These are phyloP conservation scores for Xylariales sp. DNA, from an alignment of 2,329 filamentous ascomycete species.

Conservation along the genomic window DNA sequence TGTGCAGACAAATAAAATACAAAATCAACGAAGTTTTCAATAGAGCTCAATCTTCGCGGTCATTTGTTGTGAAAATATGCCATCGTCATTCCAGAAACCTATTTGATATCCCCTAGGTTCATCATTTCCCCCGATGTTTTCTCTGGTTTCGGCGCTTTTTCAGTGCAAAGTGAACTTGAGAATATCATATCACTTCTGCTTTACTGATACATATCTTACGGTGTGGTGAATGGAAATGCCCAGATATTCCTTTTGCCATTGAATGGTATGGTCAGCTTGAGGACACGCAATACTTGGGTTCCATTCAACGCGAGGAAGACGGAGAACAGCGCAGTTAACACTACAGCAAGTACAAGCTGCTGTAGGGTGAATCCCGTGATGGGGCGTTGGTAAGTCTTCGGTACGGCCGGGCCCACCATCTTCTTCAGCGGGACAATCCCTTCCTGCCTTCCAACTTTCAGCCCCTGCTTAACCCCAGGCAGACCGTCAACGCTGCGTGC, in stretches of 20 bases:
- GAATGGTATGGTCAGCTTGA: neutral
- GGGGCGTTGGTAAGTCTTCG: conserved; percentile 9
- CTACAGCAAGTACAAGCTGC: conserved; percentile 5
- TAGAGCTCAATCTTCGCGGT: no score
- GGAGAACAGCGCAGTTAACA: conserved; percentile 5
- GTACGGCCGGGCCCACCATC: conserved; percentile 31
- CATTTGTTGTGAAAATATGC: neutral
- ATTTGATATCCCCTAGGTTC: neutral
- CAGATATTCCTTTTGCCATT: neutral
- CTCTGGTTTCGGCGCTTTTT: no score
- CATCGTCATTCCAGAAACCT: neutral
- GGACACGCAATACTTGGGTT: neutral
- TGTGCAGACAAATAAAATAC: no score
- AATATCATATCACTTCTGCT: no score
- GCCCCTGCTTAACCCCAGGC: conserved; percentile 28
- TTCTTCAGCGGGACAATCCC: conserved; percentile 31
- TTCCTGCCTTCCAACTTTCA: conserved; percentile 23
- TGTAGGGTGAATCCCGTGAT: neutral
- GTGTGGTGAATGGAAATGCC: neutral
- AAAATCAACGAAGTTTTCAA: no score
- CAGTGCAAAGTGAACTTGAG: no score
- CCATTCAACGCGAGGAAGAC: conserved; percentile 1
- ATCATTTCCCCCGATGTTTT: neutral
- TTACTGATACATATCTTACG: neutral
- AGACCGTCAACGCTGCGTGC: conserved; percentile 34